A percentile compares a stretch with the other conserved stretches of the same genome.
phyloP scores from a whole-genome alignment of 768 basidiomycete genomes.

The Phlebiopsis flavidoalba region DNA sequence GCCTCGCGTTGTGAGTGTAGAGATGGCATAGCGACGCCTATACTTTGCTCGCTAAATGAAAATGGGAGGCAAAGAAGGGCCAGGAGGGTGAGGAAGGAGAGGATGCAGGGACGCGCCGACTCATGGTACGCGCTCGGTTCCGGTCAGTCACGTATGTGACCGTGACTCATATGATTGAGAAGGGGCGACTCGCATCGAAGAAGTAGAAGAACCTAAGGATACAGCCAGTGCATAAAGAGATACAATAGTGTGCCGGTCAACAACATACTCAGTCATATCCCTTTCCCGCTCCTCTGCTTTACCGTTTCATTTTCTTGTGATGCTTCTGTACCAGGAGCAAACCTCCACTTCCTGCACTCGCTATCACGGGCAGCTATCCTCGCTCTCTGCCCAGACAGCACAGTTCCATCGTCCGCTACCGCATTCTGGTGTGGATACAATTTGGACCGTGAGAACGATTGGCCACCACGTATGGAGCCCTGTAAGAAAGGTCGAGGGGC shows the following conservation, averaged over 20 bases:
- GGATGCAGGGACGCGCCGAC: neutral
- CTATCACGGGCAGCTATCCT: conserved; percentile 39
- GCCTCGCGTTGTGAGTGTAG: neutral
- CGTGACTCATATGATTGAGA: neutral
- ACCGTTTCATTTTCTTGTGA: conserved; percentile 78
- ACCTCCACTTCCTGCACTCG: conserved; percentile 30
- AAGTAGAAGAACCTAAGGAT: conserved; percentile 3
- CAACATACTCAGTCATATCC: conserved; percentile 62
- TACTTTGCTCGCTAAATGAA: neutral
- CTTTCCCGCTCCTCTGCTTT: conserved; percentile 90
- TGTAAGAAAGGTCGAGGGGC: conserved; percentile 62
- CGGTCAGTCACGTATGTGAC: neutral
- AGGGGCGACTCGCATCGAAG: neutral
- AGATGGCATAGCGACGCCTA: neutral
- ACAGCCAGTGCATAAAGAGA: conserved; percentile 3
- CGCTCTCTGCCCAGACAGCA: conserved; percentile 39
- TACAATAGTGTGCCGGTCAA: neutral
- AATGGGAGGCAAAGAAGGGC: neutral
- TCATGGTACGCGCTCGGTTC: neutral
- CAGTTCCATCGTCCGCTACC: conserved; percentile 75
- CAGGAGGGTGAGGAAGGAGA: neutral
- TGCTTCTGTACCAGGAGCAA: conserved; percentile 65
- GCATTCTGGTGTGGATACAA: conserved; percentile 82
- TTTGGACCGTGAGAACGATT: conserved; percentile 56
- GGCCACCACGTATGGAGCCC: conserved; percentile 50